Base-by-base conservation (phyloP, 306 rosid species). In the Quercus berberidifolia region DNA sequence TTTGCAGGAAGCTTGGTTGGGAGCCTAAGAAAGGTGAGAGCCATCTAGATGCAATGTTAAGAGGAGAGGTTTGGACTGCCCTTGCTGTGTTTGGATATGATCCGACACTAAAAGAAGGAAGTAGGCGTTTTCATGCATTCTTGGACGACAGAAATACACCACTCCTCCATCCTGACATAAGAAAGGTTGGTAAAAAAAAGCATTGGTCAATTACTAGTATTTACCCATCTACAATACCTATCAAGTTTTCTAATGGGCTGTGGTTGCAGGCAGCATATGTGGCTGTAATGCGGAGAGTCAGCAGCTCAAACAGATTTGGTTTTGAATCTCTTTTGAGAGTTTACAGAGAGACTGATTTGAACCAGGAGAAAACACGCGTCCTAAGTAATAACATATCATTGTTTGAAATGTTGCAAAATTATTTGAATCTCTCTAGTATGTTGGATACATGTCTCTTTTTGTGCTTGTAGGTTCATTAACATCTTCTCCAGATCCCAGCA, bases 1-100 rank as follows among this genome's bases (percentile, higher is more conserved):
- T 70, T 71, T 84, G 65, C 85, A 94, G 99, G 90, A 92, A 78
- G 88, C 97, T 94, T 80, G 97, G 99, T 76, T 94, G 99, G 99
- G 95, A 94, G 12, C 89, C 99, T 59, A 92, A 90, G 83, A 85
- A 83, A 11, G 82, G 82, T 1, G 89, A 88, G 83, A 78, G 82
- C 83, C 88, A 88, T 84, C 86, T 91, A 59, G 94, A 95, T 86
- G 91, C 97, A 28, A 87, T 92, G 99, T 87, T 95, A 88, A 92
- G 99, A 81, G 99, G 99, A 84, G 97, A 91, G 81, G 33, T 95
- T 84, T 89, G 92, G 94, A 80, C 91, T 67, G 92, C 91, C 72
- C 98, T 95, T 75, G 91, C 96, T 52, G 52, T 55, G 68, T 88
- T 85, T 65, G 97, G 99, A 77, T 92, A 91, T 64, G 92, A 88